Base-by-base conservation (phyloP, 2,329 filamentous ascomycete genomes). In the Apiospora phragmitis region DNA sequence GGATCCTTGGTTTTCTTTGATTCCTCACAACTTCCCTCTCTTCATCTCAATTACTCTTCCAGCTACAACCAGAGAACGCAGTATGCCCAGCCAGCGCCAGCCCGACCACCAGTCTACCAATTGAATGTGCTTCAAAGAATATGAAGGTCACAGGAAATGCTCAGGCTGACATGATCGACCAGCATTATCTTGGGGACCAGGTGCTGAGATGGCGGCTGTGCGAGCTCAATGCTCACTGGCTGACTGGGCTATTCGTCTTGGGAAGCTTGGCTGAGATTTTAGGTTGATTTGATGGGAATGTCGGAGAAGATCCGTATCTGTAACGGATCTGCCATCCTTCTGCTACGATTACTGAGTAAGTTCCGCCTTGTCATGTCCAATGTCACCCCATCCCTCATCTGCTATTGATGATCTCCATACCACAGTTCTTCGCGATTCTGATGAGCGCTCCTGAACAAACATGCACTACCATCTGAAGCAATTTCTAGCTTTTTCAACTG, bases 381-480 rank as follows among this genome's bases (percentile, higher is more conserved):
- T 26, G 12, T 9, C 59, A 41, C 14, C 32, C 59, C 66, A 62
- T 70, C 55, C 26, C 72, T 69, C 66, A 49, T 73, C 82, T 72
- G 79, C 81, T 82, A 73, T 75, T 89, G 88, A 90, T 88, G 88
- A 90, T 79, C 74, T 80, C 74, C 77, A 80, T 82, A 84, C 86
- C 86, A 89, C 87, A 83, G 87, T 89, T 90, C 86, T 62, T 80
- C 86, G 88, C 85, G 87, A 90, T 77, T 75, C 76, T 84, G 85
- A 70, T 86, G 88, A 90, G 88, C 88, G 87, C 32, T 78, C 38
- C 79, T 77, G 85, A 89, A 90, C 86, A 85, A 86, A 91, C 90
- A 92, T 92, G 90, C 90, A 92, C 89, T 91, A 92, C 90, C 90
- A 92, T 92, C 90, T 92, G 90, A 89, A 90, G 82, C 83, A 75